Evolutionary conservation across 2,329 filamentous ascomycete genomes (phyloP), one percentile per base, ranked within the genome.

Genomic region (Fusarium palustre): DNA sequence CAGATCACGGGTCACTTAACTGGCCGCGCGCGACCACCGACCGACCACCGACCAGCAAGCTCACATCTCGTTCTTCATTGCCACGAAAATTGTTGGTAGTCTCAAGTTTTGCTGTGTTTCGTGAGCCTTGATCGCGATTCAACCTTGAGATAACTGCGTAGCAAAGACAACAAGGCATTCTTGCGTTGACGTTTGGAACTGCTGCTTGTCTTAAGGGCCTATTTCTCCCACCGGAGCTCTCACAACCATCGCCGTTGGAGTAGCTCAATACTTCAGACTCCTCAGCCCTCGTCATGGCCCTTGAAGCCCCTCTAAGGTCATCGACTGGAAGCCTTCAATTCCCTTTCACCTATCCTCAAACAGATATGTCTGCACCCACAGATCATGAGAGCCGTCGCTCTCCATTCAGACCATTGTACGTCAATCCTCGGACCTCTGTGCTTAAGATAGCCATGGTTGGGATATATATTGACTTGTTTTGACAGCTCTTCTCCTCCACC

Each of bases 261-360:
- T 62, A 64, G 57, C 56, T 61, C 36, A 33, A 47, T 46, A 68
- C 22, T 54, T 45, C 31, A 52, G 39, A 36, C 33, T 42, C 45
- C 43, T 57, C 59, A 64, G 47, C 52, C 65, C 55, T 58, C 68
- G 72, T 64, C 72, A 77, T 81, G 79, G 76, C 80, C 71, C 74
- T 81, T 68, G 75, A 81, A 80, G 88, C 84, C 75, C 88, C 88
- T 64, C 78, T 91, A 73, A 83, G 88, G 75, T 86, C 88, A 66
- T 91, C 89, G 65, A 86, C 86, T 62, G 87, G 85, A 76, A 87
- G 73, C 64, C 48, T 80, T 49, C 76, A 78, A 46, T 80, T 79
- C 57, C 72, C 73, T 24, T 79, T 79, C 43, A 63, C 83, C 48
- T 83, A 84, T 68, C 83, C 83, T 69, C 81, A 83, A 66, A 83